These are phyloP conservation scores for Boletus semigastroideus DNA, from an alignment of 1,284 basidiomycete species.

Conservation along the genomic window DNA sequence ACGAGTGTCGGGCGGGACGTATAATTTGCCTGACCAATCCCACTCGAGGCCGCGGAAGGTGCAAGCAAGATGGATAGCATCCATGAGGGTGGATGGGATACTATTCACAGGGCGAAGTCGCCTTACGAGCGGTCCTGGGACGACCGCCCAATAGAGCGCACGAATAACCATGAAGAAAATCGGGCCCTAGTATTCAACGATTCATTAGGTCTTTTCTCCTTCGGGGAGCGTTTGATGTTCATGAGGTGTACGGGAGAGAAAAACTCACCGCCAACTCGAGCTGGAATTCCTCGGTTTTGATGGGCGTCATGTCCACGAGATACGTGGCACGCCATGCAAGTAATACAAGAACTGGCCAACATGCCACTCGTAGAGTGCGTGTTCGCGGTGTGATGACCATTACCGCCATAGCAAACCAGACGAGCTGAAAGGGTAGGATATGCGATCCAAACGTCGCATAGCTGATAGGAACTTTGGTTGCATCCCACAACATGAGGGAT, in stretches of 20 bases:
- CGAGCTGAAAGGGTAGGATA: slow-evolving; percentile 40
- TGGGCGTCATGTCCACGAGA: slow-evolving; percentile 40
- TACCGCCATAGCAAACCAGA: slow-evolving; percentile 47
- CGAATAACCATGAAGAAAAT: slow-evolving; percentile 11
- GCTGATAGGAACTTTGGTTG: slow-evolving; percentile 2
- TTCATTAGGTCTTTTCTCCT: not conserved
- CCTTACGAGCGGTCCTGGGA: slow-evolving; percentile 15
- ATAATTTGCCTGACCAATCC: slow-evolving; percentile 37
- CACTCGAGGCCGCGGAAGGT: slow-evolving; percentile 55
- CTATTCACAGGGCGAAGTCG: slow-evolving; percentile 6
- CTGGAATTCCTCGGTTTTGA: slow-evolving; percentile 29
- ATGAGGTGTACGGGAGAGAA: not conserved
- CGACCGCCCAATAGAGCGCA: slow-evolving; percentile 15
- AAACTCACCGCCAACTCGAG: slow-evolving; percentile 5
- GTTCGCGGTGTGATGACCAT: slow-evolving; percentile 48
- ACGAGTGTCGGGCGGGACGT: slow-evolving; percentile 44
- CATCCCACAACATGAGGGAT: not conserved
- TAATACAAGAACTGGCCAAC: slow-evolving; percentile 45
- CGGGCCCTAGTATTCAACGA: not conserved
- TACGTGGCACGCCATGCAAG: slow-evolving; percentile 41
- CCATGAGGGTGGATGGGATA: slow-evolving; percentile 25
- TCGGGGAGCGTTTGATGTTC: not conserved
- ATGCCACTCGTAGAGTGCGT: slow-evolving; percentile 38
- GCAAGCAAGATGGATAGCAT: slow-evolving; percentile 48
- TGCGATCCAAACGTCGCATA: slow-evolving; percentile 9